Percentiles rank a stretch among this genome's conserved stretches.
Conservation (phyloP, 75 land plant species). For the Cryptomeria japonica region DNA sequence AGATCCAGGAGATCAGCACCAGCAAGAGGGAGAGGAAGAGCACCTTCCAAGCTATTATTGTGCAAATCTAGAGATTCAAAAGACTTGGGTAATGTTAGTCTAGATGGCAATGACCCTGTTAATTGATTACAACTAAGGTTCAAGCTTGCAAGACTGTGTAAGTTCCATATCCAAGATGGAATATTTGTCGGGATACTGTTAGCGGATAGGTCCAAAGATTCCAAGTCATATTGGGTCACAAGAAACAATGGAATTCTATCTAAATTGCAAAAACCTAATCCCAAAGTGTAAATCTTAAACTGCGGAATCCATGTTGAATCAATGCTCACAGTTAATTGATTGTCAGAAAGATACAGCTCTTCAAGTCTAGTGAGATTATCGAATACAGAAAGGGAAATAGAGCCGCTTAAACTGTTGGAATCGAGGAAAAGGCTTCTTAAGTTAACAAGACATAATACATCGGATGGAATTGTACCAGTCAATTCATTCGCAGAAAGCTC, state of each 20-base stretch:
- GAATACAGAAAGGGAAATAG: neutral
- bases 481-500: neutral
- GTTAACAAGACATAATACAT: neutral
- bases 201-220: neutral
- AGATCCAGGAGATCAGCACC: neutral
- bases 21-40: neutral
- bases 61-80: neutral
- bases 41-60: neutral
- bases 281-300: slow-evolving; percentile 6
- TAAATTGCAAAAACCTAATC: slow-evolving; percentile 3
- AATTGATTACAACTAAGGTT: neutral
- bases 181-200: slow-evolving; percentile 17
- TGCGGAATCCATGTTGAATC: slow-evolving; percentile 13
- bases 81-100: neutral
- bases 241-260: slow-evolving; percentile 14
- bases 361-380: neutral
- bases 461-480: neutral
- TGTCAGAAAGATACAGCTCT: slow-evolving; percentile 13
- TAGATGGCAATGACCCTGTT: neutral
- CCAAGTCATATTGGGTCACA: slow-evolving; percentile 5
- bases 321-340: neutral
- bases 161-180: neutral
- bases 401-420: neutral
- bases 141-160: neutral
- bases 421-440: neutral